Evolutionary conservation across 306 rosid genomes (phyloP).

Genomic region (peach (Prunus persica)): DNA sequence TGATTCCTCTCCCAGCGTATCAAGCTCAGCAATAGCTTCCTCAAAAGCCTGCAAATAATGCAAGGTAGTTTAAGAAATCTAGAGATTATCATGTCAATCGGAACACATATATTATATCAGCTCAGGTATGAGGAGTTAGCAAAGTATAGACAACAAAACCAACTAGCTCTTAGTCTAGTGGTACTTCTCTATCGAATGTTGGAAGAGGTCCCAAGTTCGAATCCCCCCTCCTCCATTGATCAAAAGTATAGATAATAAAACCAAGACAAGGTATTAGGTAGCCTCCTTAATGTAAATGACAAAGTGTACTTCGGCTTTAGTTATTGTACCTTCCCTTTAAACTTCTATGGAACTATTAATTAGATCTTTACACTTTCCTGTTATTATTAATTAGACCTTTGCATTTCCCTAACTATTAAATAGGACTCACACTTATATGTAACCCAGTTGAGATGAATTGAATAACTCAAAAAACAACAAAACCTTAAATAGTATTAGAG

Average conservation of each 20-base stretch:
- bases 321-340: neutral
- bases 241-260: neutral
- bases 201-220: no score
- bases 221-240: no score
- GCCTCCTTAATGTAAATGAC: neutral
- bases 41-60: constrained; percentile 29
- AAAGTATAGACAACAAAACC: neutral
- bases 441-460: neutral
- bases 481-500: neutral
- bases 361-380: neutral
- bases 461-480: neutral
- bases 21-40: constrained; percentile 45
- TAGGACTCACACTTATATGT: neutral
- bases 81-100: neutral
- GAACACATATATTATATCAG: neutral
- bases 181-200: no score
- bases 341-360: neutral
- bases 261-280: neutral
- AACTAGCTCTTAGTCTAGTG: neutral
- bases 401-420: neutral
- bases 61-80: neutral
- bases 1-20: constrained; percentile 43
- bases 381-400: neutral
- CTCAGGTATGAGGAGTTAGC: neutral
- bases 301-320: neutral